Evolutionary conservation across 2,329 filamentous ascomycete species (phyloP).

Genomic region (Exophiala bonariae): DNA sequence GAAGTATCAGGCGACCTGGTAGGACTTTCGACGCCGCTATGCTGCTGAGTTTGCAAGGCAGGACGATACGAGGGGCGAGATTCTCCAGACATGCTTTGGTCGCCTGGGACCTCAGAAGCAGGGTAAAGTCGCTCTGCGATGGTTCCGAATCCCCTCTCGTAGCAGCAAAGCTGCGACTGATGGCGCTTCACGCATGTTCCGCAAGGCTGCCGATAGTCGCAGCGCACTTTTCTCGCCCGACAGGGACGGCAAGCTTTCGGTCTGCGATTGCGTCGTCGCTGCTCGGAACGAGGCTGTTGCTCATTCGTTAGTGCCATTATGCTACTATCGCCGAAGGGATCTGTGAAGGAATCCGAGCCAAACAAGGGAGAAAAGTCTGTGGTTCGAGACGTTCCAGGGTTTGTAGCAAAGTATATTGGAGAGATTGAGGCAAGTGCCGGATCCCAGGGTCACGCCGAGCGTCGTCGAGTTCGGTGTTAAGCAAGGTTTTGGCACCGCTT

Average conservation of each 20-base stretch:
- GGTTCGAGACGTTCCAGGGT: neutral
- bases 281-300: neutral
- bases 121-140: neutral
- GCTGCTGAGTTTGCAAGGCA: neutral
- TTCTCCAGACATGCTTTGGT: neutral
- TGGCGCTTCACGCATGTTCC: slow-evolving; percentile 1
- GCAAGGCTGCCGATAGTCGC: slow-evolving; percentile 3
- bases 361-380: neutral
- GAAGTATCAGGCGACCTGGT: neutral
- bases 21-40: neutral
- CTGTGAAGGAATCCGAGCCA: neutral
- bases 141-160: neutral
- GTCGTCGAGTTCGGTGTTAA: slow-evolving; percentile 1
- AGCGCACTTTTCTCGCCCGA: slow-evolving; percentile 7
- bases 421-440: neutral
- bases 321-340: neutral
- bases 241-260: slow-evolving; percentile 4
- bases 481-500: neutral
- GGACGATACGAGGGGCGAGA: neutral
- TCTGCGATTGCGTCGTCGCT: slow-evolving; percentile 5
- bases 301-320: slow-evolving; percentile 2
- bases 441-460: neutral
- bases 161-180: slow-evolving; percentile 2
- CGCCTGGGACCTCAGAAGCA: neutral
- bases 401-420: neutral